phyloP scores from a whole-genome alignment of 2,329 filamentous ascomycete genomes.

The Capronia epimyces region DNA sequence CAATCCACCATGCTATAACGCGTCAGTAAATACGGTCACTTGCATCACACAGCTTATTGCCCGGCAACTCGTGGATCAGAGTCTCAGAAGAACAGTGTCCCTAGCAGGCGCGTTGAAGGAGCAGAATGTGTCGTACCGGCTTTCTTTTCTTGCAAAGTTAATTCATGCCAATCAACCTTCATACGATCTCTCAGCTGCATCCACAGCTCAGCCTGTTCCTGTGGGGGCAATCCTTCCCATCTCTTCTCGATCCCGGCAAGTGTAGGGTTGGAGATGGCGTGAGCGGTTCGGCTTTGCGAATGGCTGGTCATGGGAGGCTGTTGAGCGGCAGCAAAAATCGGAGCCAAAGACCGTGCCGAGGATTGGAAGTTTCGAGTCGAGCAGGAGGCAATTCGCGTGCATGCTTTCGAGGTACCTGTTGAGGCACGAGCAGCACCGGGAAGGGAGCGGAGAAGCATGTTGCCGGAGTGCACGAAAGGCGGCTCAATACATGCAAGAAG shows the following conservation, averaged over 20 bases:
- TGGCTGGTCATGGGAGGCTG: slow-evolving; percentile 38
- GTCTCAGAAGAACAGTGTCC: not conserved
- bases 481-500: slow-evolving; percentile 21
- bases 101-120: not conserved
- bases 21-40: slow-evolving; percentile 28
- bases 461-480: slow-evolving; percentile 10
- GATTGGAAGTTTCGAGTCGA: slow-evolving; percentile 26
- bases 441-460: slow-evolving; percentile 44
- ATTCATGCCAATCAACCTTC: slow-evolving; percentile 94
- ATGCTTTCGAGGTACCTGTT: slow-evolving; percentile 34
- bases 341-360: slow-evolving; percentile 37
- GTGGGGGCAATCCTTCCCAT: slow-evolving; percentile 95
- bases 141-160: slow-evolving; percentile 97
- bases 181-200: slow-evolving; percentile 97
- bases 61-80: not conserved
- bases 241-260: slow-evolving; percentile 98
- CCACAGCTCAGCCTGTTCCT: slow-evolving; percentile 99
- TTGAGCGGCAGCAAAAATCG: slow-evolving; percentile 34
- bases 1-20: slow-evolving; percentile 87
- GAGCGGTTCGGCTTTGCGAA: slow-evolving; percentile 56
- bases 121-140: slow-evolving; percentile 68
- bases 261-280: slow-evolving; percentile 96
- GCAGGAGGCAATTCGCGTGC: slow-evolving; percentile 18
- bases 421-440: slow-evolving; percentile 44
- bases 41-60: slow-evolving; percentile 2